Evolutionary conservation across 2,329 filamentous ascomycete genomes (phyloP).

Genomic region (Harringtonia lauricola): DNA sequence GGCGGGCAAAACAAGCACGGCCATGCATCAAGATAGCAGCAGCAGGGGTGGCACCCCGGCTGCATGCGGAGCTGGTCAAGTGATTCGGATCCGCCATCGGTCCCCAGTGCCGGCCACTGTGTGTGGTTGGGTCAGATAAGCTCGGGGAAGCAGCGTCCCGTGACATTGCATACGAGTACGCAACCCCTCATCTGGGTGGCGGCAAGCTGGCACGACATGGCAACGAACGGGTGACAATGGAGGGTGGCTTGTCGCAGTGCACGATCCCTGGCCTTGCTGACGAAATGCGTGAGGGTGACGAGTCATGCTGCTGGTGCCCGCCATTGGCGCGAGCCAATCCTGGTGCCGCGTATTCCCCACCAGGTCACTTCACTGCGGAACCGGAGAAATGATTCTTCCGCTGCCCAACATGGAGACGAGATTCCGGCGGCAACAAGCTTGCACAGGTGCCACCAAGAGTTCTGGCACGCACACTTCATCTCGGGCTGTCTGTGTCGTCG

Average conservation of each 20-base stretch:
- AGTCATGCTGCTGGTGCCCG: not conserved
- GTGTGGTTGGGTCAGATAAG: not conserved
- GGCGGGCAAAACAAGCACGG: not conserved
- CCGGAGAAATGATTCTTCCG: not conserved
- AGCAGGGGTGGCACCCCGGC: not conserved
- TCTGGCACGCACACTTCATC: no score
- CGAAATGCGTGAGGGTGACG: no score
- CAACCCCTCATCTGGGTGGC: not conserved
- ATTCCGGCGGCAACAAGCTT: not conserved
- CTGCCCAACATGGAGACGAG: not conserved
- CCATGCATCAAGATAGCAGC: no score
- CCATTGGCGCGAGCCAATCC: not conserved
- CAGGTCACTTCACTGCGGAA: not conserved
- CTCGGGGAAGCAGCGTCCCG: not conserved
- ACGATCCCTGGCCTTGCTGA: no score
- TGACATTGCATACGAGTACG: not conserved
- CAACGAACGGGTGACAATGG: no score
- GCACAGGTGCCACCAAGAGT: no score
- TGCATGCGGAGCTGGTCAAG: not conserved
- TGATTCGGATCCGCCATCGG: not conserved
- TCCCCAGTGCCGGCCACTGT: not conserved
- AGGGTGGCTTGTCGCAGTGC: no score
- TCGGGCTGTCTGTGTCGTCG: no score
- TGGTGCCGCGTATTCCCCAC: no score
- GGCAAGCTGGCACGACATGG: no score